These are phyloP conservation scores for Mitragyna speciosa DNA, from an alignment of 257 asterid species.

Conservation along the genomic window DNA sequence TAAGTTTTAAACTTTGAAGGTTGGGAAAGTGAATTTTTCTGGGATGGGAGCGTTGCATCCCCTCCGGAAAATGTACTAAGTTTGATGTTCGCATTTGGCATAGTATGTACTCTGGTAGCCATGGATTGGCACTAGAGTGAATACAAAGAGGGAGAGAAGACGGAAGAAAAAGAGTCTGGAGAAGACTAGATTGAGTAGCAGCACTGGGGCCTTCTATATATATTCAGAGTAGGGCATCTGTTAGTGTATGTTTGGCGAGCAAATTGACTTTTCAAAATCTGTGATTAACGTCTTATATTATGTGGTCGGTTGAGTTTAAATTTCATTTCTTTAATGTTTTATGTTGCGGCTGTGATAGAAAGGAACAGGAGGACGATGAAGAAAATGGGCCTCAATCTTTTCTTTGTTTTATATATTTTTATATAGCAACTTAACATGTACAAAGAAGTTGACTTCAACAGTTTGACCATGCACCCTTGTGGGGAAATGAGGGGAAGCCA, in stretches of 20 bases:
- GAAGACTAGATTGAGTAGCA: not conserved
- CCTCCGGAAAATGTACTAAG: conserved; percentile 4
- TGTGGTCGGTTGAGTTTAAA: not conserved
- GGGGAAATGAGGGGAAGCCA: not conserved
- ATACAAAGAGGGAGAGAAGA: not conserved
- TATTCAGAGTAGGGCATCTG: too few species aligned
- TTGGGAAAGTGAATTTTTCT: not conserved
- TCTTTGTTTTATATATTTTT: not conserved
- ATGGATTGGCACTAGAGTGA: not conserved
- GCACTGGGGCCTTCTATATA: not conserved
- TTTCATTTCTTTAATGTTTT: not conserved
- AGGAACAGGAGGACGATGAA: not conserved
- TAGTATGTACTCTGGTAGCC: conserved; percentile 1
- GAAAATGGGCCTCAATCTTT: too few species aligned
- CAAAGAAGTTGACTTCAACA: not conserved
- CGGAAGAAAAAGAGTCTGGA: not conserved
- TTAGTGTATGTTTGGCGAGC: not conserved
- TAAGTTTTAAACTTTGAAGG: not conserved
- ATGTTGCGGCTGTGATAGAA: conserved; percentile 7
- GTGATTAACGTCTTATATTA: not conserved
- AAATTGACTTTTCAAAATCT: conserved; percentile 10
- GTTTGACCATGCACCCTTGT: not conserved
- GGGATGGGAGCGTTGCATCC: too few species aligned
- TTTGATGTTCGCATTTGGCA: conserved; percentile 7
- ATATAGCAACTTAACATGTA: too few species aligned